Base-by-base conservation (phyloP, 2,329 filamentous ascomycete species). In the Colletotrichum gloeosporioides region DNA sequence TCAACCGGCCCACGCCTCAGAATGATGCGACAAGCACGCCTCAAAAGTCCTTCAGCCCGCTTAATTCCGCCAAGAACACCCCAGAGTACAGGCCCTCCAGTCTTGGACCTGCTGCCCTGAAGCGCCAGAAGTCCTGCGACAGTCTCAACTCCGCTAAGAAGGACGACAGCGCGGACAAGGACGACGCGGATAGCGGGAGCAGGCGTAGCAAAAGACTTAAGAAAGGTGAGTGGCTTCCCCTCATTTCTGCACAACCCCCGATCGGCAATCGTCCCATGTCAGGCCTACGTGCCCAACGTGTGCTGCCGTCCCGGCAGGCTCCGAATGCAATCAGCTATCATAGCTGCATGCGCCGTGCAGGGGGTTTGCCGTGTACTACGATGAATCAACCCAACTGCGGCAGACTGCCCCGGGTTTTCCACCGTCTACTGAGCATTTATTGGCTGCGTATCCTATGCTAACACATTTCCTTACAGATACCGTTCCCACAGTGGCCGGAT, bases 141-240 rank as follows among this genome's bases (percentile, higher is more conserved):
- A 90, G 88, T 74, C 81, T 88, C 8, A 89, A 90, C 77, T 86
- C 85, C 0, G 80, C 85, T 3, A 88, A 84, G 77, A 89, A 88
- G 76, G 90, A 92, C 25, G 83, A 81, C 12, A 86, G 86, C 6
- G 82, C 82, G 13, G 88, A 89, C 59, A 89, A 87, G 39, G 91
- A 91, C 12, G 93, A 95, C 69, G 85, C 84, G 2, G 94, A 95
- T 66, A 88, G 87, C 79, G 91, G 91, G 77, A 78, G 71, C 78
- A 92, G 97, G 77, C 93, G 96, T 74, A 98, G 96, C 85, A 99
- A 99, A 87, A 93, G 97, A 59, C 89, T 98, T 15, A 98, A 97
- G 85, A 98, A 98, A 89, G 93, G 75, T 69, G 49, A 76, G 73
- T 32, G 25, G 27, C 36, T 68, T 63, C 64, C 62, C 66, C 57